Conservation (phyloP, 179 eudicot genomes). For the Drosera spatulata region DNA sequence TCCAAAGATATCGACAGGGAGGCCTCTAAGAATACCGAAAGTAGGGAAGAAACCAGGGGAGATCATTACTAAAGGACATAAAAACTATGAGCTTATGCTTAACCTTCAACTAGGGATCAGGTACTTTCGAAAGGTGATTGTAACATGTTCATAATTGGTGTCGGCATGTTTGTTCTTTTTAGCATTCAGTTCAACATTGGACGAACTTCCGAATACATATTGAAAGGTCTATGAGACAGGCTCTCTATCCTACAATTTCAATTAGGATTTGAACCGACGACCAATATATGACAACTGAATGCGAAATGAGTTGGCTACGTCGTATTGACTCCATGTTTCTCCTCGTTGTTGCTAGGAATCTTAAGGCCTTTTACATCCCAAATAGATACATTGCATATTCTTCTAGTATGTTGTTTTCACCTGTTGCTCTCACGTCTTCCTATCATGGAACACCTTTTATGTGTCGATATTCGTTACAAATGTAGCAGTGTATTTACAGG, state of each 20-base stretch:
- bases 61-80: conserved; percentile 74
- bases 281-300: no score
- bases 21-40: conserved; percentile 30
- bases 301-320: no score
- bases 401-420: not conserved
- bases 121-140: conserved; percentile 18
- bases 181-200: no score
- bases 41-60: conserved; percentile 57
- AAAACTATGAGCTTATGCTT: conserved; percentile 92
- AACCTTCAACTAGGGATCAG: conserved; percentile 94
- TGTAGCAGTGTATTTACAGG: conserved; percentile 20
- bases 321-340: no score
- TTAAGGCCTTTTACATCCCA: no score
- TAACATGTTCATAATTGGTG: not conserved
- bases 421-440: not conserved
- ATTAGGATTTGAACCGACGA: no score
- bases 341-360: no score
- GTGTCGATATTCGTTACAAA: not conserved
- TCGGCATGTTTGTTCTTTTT: no score
- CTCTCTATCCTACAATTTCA: no score
- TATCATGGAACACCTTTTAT: not conserved
- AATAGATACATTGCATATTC: not conserved
- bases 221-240: no score
- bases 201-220: no score
- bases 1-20: conserved; percentile 15